These are phyloP conservation scores for Gloeostereum incarnatum DNA, from an alignment of 768 basidiomycete genomes.

Conservation along the genomic window DNA sequence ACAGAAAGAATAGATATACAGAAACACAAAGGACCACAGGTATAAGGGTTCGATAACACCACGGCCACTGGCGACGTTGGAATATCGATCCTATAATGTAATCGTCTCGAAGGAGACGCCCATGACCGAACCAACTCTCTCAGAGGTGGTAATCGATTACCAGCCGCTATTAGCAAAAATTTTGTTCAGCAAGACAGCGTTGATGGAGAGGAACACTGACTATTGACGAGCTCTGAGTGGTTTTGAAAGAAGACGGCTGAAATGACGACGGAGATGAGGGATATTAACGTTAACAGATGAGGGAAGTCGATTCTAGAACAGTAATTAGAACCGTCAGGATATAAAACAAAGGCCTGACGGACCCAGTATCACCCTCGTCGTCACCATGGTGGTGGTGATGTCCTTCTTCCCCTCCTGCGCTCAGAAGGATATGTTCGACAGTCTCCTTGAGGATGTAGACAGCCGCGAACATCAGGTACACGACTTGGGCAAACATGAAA, in stretches of 20 bases:
- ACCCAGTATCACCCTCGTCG: slow-evolving; percentile 42
- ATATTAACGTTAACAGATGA: slow-evolving; percentile 40
- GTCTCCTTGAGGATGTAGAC: slow-evolving; percentile 98
- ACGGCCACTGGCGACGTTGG: slow-evolving; percentile 24
- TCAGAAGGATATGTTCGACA: slow-evolving; percentile 82
- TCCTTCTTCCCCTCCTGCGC: slow-evolving; percentile 41
- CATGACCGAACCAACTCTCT: slow-evolving; percentile 36
- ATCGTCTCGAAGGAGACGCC: slow-evolving; percentile 25
- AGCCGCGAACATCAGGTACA: slow-evolving; percentile 90
- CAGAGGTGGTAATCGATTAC: slow-evolving; percentile 52
- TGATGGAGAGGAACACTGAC: slow-evolving; percentile 27
- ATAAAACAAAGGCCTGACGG: slow-evolving; percentile 8
- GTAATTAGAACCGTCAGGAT: slow-evolving; percentile 39
- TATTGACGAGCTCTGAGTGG: slow-evolving; percentile 53
- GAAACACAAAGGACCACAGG: slow-evolving; percentile 52
- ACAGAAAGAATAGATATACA: slow-evolving; percentile 45
- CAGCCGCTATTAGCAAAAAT: slow-evolving; percentile 35
- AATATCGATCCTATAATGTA: slow-evolving; percentile 18
- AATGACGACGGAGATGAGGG: slow-evolving; percentile 45
- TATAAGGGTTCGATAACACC: slow-evolving; percentile 68
- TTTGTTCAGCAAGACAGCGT: not conserved
- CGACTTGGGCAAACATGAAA: slow-evolving; percentile 78
- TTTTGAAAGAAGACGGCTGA: slow-evolving; percentile 55
- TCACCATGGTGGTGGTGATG: slow-evolving; percentile 63
- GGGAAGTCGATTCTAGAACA: slow-evolving; percentile 66